Evolutionary conservation across 306 rosid genomes (phyloP).

Genomic region (Leucaena leucocephala): DNA sequence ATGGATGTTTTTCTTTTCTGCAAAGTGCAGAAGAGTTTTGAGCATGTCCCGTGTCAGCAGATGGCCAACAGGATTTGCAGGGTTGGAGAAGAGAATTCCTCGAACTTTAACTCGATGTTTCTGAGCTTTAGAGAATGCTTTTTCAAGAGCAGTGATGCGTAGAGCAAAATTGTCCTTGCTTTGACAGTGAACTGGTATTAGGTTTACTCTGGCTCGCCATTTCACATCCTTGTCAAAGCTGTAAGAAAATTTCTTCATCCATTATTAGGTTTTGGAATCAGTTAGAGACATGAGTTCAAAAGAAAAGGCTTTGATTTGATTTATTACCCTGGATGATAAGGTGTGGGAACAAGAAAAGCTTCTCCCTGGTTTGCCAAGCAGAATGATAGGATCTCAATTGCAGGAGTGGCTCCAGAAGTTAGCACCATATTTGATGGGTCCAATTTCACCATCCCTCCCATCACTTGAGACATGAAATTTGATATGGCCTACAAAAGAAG

Average conservation of each 20-base stretch:
- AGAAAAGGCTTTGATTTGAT: not conserved
- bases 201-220: constrained; percentile 82
- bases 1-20: constrained; percentile 85
- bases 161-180: constrained; percentile 72
- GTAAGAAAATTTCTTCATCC: constrained; percentile 27
- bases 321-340: constrained; percentile 94
- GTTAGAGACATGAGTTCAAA: not conserved
- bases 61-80: constrained; percentile 88
- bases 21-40: constrained; percentile 66
- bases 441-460: constrained; percentile 63
- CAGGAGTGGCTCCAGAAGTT: constrained; percentile 83
- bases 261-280: constrained; percentile 5
- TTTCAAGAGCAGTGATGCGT: constrained; percentile 71
- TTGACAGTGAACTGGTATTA: constrained; percentile 88
- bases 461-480: constrained; percentile 68
- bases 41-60: constrained; percentile 63
- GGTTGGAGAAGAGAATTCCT: constrained; percentile 82
- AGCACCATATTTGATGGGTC: constrained; percentile 71
- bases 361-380: constrained; percentile 90
- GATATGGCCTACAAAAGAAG: constrained; percentile 63
- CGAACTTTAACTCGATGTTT: constrained; percentile 71
- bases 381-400: constrained; percentile 77
- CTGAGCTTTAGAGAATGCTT: constrained; percentile 75
- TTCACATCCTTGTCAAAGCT: constrained; percentile 84
- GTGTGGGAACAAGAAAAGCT: constrained; percentile 92